A percentile compares a stretch with the other conserved stretches of the same genome.
phyloP scores from a whole-genome alignment of 2,329 filamentous ascomycete species.

The Juglanconis oblonga region DNA sequence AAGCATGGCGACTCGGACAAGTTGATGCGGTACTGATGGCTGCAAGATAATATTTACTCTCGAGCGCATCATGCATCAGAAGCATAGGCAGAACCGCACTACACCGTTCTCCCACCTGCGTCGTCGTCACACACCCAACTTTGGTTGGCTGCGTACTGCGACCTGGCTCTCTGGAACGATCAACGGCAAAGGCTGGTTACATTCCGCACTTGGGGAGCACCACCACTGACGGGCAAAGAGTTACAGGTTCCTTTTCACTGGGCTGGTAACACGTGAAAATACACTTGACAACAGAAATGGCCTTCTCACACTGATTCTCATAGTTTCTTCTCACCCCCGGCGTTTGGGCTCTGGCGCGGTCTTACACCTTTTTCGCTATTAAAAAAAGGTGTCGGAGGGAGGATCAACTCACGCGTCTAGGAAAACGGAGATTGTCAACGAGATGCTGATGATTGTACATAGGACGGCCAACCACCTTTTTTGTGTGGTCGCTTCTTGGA shows the following conservation, averaged over 20 bases:
- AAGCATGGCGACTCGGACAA: conserved; percentile 14
- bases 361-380: neutral
- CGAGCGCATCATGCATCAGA: neutral
- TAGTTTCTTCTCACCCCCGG: conserved; percentile 6
- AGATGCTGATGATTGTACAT: conserved; percentile 20
- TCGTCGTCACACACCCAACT: no score
- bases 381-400: neutral
- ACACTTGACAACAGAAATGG: neutral
- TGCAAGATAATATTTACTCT: conserved; percentile 15
- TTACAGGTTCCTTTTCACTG: conserved; percentile 18
- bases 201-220: conserved; percentile 17
- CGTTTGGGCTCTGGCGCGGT: neutral
- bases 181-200: conserved; percentile 19
- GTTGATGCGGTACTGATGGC: conserved; percentile 19
- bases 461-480: conserved; percentile 8
- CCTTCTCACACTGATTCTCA: conserved; percentile 17
- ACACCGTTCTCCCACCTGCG: no score
- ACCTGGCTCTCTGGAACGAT: neutral
- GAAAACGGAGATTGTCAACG: conserved; percentile 5
- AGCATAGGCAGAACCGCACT: neutral
- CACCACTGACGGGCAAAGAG: conserved; percentile 20
- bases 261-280: conserved; percentile 18
- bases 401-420: neutral
- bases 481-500: neutral
- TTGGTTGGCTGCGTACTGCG: neutral